Conservation (phyloP, 495 filamentous ascomycete species). For the Copromyces sp. region DNA sequence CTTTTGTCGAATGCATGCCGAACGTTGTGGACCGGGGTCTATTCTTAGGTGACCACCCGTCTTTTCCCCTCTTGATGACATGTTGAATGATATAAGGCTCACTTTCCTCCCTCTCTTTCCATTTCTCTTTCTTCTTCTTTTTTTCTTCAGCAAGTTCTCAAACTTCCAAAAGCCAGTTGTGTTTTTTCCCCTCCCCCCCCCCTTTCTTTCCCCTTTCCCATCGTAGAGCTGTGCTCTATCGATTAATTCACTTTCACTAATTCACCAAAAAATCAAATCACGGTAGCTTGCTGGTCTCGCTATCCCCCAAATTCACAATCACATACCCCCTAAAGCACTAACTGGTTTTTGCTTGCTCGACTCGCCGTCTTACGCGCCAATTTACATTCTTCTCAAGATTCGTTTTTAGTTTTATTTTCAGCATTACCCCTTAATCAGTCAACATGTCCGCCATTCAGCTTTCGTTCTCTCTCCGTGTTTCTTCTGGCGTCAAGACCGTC, state of each 20-base stretch:
- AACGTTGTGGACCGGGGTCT: conserved; percentile 1
- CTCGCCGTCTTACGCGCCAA: conserved; percentile 20
- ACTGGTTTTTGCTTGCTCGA: conserved; percentile 53
- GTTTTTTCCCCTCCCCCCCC: conserved; percentile 40
- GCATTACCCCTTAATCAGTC: conserved; percentile 22
- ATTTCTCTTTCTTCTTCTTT: conserved; percentile 29
- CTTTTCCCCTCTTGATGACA: conserved; percentile 15
- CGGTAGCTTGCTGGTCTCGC: conserved; percentile 39
- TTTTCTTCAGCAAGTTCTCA: conserved; percentile 69
- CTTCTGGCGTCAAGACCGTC: conserved; percentile 92
- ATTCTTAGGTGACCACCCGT: conserved; percentile 15
- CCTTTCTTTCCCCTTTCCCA: conserved; percentile 39
- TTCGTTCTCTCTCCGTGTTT: conserved; percentile 86
- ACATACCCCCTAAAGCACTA: conserved; percentile 29
- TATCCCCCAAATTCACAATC: conserved; percentile 23
- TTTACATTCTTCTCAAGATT: conserved; percentile 18
- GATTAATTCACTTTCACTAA: conserved; percentile 25
- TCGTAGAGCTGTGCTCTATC: conserved; percentile 46
- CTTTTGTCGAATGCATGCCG: neutral
- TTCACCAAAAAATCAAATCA: conserved; percentile 27
- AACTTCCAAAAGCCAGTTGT: conserved; percentile 52
- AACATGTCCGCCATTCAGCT: conserved; percentile 81
- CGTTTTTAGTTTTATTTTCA: conserved; percentile 26
- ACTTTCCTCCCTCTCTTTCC: conserved; percentile 26
- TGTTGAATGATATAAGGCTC: conserved; percentile 36